phyloP scores from a whole-genome alignment of 2,329 filamentous ascomycete species.

The Myriangium duriaei region DNA sequence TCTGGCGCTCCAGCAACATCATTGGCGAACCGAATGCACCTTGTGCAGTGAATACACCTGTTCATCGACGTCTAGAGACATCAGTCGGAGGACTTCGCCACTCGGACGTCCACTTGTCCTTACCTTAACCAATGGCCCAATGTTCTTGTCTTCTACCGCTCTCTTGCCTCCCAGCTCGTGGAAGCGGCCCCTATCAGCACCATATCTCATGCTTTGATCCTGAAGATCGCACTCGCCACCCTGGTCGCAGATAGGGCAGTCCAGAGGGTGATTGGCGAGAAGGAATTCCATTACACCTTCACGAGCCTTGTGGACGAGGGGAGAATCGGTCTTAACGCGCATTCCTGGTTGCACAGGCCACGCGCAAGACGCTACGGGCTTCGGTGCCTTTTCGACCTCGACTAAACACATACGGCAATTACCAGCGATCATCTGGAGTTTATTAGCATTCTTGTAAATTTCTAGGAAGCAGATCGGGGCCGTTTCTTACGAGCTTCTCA shows the following conservation, averaged over 20 bases:
- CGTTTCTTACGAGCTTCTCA: conserved; percentile 60
- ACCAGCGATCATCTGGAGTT: conserved; percentile 86
- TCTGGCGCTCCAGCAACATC: conserved; percentile 93
- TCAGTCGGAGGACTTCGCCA: too few relatives aligned
- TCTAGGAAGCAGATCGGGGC: background rate
- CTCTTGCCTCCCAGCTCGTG: conserved; percentile 93
- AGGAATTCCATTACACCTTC: conserved; percentile 99
- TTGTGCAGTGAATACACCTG: conserved; percentile 97
- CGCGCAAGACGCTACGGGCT: conserved; percentile 94
- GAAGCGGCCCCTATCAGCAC: conserved; percentile 88
- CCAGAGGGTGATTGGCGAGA: conserved; percentile 87
- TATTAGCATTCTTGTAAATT: too few relatives aligned
- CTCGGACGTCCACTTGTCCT: conserved; percentile 5
- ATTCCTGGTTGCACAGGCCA: conserved; percentile 98
- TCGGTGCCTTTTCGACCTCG: conserved; percentile 90
- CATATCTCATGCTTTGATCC: conserved; percentile 98
- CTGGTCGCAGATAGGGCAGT: conserved; percentile 97
- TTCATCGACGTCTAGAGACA: conserved; percentile 99
- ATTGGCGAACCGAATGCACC: conserved; percentile 95
- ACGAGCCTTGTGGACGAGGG: conserved; percentile 89
- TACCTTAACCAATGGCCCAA: conserved; percentile 84
- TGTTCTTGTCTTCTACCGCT: conserved; percentile 98
- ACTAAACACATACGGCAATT: conserved; percentile 99
- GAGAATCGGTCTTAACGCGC: conserved; percentile 97
- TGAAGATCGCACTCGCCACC: conserved; percentile 98